Evolutionary conservation across 495 filamentous ascomycete genomes (phyloP).

Genomic region (Hypoxylon fuscum): DNA sequence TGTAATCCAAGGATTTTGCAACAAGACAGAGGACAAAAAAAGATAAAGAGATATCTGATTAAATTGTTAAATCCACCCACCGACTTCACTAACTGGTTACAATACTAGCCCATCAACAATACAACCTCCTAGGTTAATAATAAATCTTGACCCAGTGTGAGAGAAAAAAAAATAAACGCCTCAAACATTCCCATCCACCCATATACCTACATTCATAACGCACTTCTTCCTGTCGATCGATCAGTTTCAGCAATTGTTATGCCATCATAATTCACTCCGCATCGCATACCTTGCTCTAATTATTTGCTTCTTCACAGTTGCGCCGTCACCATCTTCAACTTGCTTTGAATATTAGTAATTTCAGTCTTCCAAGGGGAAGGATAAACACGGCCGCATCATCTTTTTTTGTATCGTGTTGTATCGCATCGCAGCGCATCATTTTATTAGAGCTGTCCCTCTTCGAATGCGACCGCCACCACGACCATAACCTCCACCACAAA

Average conservation of each 20-base stretch:
- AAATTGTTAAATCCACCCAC: constrained; percentile 3
- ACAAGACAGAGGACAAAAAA: constrained; percentile 17
- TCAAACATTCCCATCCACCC: neutral
- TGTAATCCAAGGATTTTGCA: constrained; percentile 21
- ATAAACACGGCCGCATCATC: constrained; percentile 12
- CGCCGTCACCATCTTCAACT: constrained; percentile 4
- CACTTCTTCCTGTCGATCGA: constrained; percentile 2
- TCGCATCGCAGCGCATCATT: constrained; percentile 20
- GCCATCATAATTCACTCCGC: constrained; percentile 8
- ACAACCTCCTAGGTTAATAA: constrained; percentile 14
- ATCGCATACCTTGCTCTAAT: constrained; percentile 1
- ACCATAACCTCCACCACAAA: constrained; percentile 2
- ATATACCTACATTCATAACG: no score
- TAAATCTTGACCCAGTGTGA: constrained; percentile 23
- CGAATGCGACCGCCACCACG: constrained; percentile 15
- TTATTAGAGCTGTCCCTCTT: neutral
- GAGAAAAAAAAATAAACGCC: constrained; percentile 12
- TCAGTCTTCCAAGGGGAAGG: neutral
- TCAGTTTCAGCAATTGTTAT: constrained; percentile 14
- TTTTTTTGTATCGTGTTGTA: constrained; percentile 10
- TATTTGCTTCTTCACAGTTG: neutral
- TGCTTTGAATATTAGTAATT: constrained; percentile 18
- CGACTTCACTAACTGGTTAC: neutral
- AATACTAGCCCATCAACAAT: neutral
- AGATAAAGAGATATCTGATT: neutral